Percentiles rank a stretch among this genome's conserved stretches.
Conservation (phyloP, 352 stramenopile species). For the Phytophthora sp. region DNA sequence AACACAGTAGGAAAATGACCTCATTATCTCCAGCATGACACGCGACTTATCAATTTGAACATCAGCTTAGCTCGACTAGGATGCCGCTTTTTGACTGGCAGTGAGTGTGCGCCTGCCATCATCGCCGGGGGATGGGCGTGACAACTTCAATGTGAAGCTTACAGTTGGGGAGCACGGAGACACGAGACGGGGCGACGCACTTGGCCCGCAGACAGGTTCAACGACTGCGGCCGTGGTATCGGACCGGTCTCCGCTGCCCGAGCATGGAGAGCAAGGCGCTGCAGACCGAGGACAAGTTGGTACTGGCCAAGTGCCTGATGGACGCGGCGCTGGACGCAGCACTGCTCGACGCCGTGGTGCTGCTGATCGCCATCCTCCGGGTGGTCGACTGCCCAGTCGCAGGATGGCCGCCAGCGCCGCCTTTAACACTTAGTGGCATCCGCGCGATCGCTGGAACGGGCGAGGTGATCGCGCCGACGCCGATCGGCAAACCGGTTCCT, state of each 20-base stretch:
- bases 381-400: background rate
- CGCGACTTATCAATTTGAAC: too few species aligned
- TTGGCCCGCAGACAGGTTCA: background rate
- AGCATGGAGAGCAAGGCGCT: too few species aligned
- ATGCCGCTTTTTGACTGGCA: too few species aligned
- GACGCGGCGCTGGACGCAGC: too few species aligned
- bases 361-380: background rate
- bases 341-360: background rate
- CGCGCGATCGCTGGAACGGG: slow-evolving; percentile 7
- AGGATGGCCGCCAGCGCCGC: slow-evolving; percentile 3
- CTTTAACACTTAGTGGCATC: slow-evolving; percentile 26
- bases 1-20: too few species aligned
- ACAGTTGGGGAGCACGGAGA: slow-evolving; percentile 18
- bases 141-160: slow-evolving; percentile 13
- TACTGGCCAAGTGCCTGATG: too few species aligned
- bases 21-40: too few species aligned
- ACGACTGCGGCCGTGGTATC: background rate
- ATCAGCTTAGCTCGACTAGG: too few species aligned
- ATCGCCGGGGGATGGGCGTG: slow-evolving; percentile 9
- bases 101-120: slow-evolving; percentile 21
- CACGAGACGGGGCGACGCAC: too few species aligned
- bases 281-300: too few species aligned
- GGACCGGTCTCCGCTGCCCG: too few species aligned
- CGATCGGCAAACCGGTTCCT: too few species aligned
- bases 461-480: background rate